Evolutionary conservation across 2,329 filamentous ascomycete species (phyloP).

Genomic region (Dothideomycetes sp.): DNA sequence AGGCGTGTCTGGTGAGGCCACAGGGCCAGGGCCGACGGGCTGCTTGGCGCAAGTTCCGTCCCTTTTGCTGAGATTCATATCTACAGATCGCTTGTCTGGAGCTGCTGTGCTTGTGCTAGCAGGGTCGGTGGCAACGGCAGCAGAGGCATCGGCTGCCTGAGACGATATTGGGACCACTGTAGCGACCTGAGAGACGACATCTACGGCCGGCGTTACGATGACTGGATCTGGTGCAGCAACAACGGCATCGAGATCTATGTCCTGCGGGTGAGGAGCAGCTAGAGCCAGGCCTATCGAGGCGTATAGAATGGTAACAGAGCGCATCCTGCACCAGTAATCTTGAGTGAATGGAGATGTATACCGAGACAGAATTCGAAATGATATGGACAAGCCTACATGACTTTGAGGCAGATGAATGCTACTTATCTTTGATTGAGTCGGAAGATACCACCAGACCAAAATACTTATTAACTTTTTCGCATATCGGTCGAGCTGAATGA

Average conservation of each 20-base stretch:
- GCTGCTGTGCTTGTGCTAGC: not conserved
- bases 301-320: slow-evolving; percentile 6
- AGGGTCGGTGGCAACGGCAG: slow-evolving; percentile 1
- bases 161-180: slow-evolving; percentile 3
- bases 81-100: too few species aligned
- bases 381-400: too few species aligned
- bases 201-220: slow-evolving; percentile 1
- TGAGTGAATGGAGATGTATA: too few species aligned
- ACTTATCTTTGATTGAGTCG: too few species aligned
- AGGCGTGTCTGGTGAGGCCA: slow-evolving; percentile 21
- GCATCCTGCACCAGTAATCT: too few species aligned
- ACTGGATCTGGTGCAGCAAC: slow-evolving; percentile 10
- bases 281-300: slow-evolving; percentile 7
- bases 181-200: slow-evolving; percentile 3
- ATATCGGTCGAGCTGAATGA: too few species aligned
- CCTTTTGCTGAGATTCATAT: not conserved
- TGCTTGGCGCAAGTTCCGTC: slow-evolving; percentile 3
- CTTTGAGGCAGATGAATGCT: too few species aligned
- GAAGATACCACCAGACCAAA: too few species aligned
- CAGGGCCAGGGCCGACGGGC: slow-evolving; percentile 10
- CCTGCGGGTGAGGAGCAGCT: slow-evolving; percentile 13
- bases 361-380: too few species aligned
- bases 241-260: slow-evolving; percentile 14
- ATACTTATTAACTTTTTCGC: too few species aligned
- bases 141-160: slow-evolving; percentile 6